phyloP scores from a whole-genome alignment of 495 filamentous ascomycete genomes.

The Neurospora terricola region DNA sequence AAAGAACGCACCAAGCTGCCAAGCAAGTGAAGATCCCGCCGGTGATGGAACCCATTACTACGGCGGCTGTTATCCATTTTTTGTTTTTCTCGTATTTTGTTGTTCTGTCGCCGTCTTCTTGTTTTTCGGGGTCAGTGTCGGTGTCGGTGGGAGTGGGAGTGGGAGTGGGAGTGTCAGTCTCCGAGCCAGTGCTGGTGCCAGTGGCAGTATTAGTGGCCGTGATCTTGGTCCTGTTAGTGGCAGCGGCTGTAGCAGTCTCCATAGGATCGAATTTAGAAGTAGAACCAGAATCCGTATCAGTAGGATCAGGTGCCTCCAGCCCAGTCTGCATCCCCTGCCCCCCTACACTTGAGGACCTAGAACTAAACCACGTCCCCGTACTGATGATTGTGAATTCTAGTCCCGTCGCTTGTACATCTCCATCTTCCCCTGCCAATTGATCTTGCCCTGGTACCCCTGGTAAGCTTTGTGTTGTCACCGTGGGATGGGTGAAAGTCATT shows the following conservation, averaged over 20 bases:
- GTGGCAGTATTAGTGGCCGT: background rate
- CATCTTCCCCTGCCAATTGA: background rate
- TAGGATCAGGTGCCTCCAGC: too few relatives aligned
- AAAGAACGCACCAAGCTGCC: background rate
- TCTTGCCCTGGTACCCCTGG: background rate
- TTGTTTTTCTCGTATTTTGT: background rate
- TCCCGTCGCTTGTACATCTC: background rate
- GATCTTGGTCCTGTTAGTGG: background rate
- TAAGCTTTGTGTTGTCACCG: background rate
- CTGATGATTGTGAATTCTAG: too few relatives aligned
- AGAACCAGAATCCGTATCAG: too few relatives aligned
- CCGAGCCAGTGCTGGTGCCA: too few relatives aligned
- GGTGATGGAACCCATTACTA: background rate
- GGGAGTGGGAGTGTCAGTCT: background rate
- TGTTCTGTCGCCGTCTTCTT: background rate
- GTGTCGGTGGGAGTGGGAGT: background rate
- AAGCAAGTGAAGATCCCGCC: background rate
- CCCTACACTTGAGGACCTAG: too few relatives aligned
- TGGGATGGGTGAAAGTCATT: too few relatives aligned
- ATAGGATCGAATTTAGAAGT: background rate
- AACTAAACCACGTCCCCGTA: too few relatives aligned
- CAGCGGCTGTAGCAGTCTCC: background rate
- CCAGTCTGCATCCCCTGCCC: too few relatives aligned
- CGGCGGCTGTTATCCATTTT: background rate
- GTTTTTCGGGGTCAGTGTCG: background rate